Percentiles rank a stretch among this genome's conserved stretches.
phyloP scores from a whole-genome alignment of 176 grass and related monocot species.

The Chrysopogon serrulatus region DNA sequence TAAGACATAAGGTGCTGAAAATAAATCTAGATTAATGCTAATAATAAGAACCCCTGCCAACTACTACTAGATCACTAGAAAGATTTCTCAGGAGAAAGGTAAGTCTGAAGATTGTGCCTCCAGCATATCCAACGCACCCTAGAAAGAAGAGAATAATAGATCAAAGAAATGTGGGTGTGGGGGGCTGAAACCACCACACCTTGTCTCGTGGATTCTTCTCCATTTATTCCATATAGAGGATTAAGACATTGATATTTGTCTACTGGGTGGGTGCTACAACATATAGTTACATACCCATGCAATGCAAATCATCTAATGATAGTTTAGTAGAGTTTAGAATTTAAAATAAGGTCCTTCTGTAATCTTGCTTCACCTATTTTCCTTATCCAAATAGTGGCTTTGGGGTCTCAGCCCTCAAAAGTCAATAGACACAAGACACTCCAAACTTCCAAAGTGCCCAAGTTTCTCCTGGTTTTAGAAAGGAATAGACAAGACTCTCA shows the following conservation, averaged over 20 bases:
- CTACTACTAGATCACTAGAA: background rate
- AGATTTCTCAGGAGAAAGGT: background rate
- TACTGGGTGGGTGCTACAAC: background rate
- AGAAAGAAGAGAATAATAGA: background rate
- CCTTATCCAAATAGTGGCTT: background rate
- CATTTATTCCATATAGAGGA: background rate
- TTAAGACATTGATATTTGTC: background rate
- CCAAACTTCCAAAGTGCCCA: background rate
- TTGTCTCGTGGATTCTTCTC: background rate
- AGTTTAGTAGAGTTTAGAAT: background rate
- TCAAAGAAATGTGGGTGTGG: background rate
- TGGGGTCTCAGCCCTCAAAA: background rate
- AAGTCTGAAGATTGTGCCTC: background rate
- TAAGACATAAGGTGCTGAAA: background rate
- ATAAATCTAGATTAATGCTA: background rate
- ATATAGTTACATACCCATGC: background rate
- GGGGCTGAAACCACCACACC: background rate
- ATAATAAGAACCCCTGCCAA: background rate
- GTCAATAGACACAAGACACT: background rate
- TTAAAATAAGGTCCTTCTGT: background rate
- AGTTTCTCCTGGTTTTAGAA: background rate
- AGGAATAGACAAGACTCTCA: background rate
- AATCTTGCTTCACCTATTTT: background rate
- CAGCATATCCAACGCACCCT: background rate
- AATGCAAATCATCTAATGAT: background rate